Percentiles rank a stretch among this genome's conserved stretches.
These are phyloP conservation scores for Gyromitra esculenta DNA, from an alignment of 2,329 filamentous ascomycete species.

Conservation along the genomic window DNA sequence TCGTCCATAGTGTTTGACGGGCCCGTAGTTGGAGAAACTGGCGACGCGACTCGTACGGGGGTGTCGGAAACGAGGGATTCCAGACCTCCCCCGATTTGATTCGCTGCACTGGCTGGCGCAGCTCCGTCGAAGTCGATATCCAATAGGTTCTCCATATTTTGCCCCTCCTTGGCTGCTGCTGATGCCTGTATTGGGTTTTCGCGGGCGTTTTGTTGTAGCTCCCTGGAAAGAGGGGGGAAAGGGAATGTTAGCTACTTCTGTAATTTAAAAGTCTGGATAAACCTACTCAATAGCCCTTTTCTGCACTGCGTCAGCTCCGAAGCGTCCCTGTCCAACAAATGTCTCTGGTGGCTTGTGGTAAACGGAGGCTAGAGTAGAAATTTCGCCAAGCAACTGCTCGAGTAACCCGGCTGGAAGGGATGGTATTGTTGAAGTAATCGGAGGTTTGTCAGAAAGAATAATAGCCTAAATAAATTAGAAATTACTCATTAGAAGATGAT, in stretches of 20 bases:
- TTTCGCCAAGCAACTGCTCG: constrained; percentile 87
- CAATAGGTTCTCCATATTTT: constrained; percentile 89
- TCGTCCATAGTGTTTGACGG: constrained; percentile 77
- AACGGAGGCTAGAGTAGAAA: constrained; percentile 94
- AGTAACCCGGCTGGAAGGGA: constrained; percentile 83
- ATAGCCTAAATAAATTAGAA: constrained; percentile 69
- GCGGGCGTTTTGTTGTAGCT: constrained; percentile 88
- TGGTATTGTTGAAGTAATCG: constrained; percentile 92
- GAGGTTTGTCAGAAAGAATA: constrained; percentile 90
- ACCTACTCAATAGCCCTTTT: constrained; percentile 85
- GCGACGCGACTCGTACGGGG: constrained; percentile 73
- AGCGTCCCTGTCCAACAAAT: constrained; percentile 95
- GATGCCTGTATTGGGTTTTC: constrained; percentile 95
- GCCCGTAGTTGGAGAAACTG: constrained; percentile 61
- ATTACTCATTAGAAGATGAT: not conserved
- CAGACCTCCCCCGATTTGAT: constrained; percentile 63
- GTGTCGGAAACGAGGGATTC: constrained; percentile 73
- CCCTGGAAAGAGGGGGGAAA: constrained; percentile 62
- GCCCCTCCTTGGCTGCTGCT: constrained; percentile 68
- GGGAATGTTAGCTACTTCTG: constrained; percentile 42
- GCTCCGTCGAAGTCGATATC: constrained; percentile 97
- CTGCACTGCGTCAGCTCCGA: constrained; percentile 92
- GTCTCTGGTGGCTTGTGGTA: constrained; percentile 98
- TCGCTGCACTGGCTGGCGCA: constrained; percentile 73
- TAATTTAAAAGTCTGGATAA: not conserved